Percentiles rank a stretch among this genome's conserved stretches.
These are phyloP conservation scores for Panicum hallii DNA, from an alignment of 202 grass and related monocot genomes.

Conservation along the genomic window DNA sequence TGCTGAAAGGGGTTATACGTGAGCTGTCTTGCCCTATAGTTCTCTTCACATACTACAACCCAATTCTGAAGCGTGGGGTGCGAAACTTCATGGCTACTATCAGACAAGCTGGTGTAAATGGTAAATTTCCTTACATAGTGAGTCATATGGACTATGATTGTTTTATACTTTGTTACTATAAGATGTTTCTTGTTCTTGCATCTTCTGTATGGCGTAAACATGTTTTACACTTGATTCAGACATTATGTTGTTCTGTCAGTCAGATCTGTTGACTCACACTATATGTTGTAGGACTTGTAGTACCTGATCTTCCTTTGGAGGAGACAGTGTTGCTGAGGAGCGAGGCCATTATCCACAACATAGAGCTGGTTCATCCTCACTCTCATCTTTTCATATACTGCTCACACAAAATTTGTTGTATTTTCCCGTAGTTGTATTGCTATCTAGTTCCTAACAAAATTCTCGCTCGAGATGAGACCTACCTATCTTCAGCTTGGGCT, in stretches of 20 bases:
- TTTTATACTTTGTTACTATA: neutral
- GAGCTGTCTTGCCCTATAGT: conserved; percentile 67
- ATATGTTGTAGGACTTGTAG: conserved; percentile 56
- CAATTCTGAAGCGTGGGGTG: conserved; percentile 40
- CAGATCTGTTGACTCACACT: conserved; percentile 15
- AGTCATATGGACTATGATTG: neutral
- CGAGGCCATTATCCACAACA: conserved; percentile 46
- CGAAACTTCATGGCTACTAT: conserved; percentile 51
- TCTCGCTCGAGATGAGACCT: neutral
- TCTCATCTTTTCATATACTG: conserved; percentile 17
- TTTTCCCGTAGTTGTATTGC: conserved; percentile 24
- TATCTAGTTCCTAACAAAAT: neutral
- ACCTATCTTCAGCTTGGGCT: conserved; percentile 3
- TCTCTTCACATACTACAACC: conserved; percentile 72
- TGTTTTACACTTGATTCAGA: conserved; percentile 25
- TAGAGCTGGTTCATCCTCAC: conserved; percentile 58
- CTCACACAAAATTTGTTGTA: conserved; percentile 4
- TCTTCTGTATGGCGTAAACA: conserved; percentile 3
- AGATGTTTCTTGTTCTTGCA: neutral
- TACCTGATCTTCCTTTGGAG: conserved; percentile 73
- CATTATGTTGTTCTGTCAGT: neutral
- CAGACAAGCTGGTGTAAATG: conserved; percentile 51
- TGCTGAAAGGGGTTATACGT: conserved; percentile 58
- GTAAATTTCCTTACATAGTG: conserved; percentile 32
- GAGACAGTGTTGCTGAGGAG: conserved; percentile 51